Percentiles rank a stretch among this genome's conserved stretches.
These are phyloP conservation scores for Globisporangium takayamanum DNA, from an alignment of 352 stramenopile genomes.

Conservation along the genomic window DNA sequence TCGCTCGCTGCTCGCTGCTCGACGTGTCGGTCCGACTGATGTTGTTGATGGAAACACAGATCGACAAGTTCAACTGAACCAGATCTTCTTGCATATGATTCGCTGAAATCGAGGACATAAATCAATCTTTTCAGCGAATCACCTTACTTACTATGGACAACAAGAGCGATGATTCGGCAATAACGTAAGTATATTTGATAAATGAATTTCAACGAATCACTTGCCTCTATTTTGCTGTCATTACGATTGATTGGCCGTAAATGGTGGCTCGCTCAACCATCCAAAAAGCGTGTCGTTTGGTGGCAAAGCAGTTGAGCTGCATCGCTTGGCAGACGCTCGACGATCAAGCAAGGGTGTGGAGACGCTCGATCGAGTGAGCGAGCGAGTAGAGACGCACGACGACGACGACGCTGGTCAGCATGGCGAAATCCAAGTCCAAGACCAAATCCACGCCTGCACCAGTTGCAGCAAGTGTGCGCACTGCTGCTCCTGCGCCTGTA, in stretches of 20 bases:
- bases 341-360: not conserved
- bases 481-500: slow-evolving; percentile 4
- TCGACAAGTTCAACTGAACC: slow-evolving; percentile 11
- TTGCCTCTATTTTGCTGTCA: no score
- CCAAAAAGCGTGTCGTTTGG: slow-evolving; percentile 18
- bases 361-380: not conserved
- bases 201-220: not conserved
- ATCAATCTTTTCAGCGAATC: slow-evolving; percentile 3
- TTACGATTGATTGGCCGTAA: slow-evolving; percentile 4
- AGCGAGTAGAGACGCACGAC: not conserved
- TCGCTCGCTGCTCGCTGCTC: not conserved
- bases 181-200: not conserved
- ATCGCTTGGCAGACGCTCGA: not conserved
- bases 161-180: not conserved
- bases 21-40: not conserved
- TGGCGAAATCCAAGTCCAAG: slow-evolving; percentile 20
- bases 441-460: not conserved
- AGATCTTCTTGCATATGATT: not conserved
- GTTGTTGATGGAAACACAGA: slow-evolving; percentile 18
- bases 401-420: slow-evolving; percentile 6
- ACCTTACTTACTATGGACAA: not conserved
- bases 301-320: slow-evolving; percentile 9
- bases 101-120: not conserved
- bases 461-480: not conserved
- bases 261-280: slow-evolving; percentile 13